Conservation (phyloP, 371 early-diverging fungal genomes). For the Lichtheimia ramosa region DNA sequence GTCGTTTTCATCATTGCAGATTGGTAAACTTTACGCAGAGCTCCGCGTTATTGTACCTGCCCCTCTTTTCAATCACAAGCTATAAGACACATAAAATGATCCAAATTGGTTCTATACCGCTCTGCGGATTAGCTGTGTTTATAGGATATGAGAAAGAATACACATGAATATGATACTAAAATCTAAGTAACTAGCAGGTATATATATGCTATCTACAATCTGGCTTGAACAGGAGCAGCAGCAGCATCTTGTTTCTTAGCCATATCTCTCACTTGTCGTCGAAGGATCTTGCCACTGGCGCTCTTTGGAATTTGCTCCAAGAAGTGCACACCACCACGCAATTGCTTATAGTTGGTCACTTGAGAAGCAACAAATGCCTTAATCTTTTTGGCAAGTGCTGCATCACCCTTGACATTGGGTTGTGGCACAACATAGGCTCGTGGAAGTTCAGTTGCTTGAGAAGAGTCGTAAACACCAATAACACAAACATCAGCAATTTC, state of each 20-base stretch:
- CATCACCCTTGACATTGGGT: conserved; percentile 3
- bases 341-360: conserved; percentile 73
- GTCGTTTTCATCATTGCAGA: too few relatives aligned
- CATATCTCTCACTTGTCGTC: conserved; percentile 49
- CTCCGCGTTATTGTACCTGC: too few relatives aligned
- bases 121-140: too few relatives aligned
- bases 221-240: conserved; percentile 14
- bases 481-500: conserved; percentile 77
- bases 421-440: conserved; percentile 74
- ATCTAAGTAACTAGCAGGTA: too few relatives aligned
- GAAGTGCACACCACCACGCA: conserved; percentile 78
- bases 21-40: too few relatives aligned
- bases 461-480: conserved; percentile 61
- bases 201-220: conserved; percentile 9
- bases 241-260: conserved; percentile 38
- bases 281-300: conserved; percentile 77
- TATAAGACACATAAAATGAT: too few relatives aligned
- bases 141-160: too few relatives aligned
- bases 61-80: too few relatives aligned
- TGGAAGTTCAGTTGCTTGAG: conserved; percentile 78
- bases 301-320: conserved; percentile 76
- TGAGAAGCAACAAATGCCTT: conserved; percentile 55
- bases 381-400: conserved; percentile 49
- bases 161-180: too few relatives aligned
- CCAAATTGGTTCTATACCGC: too few relatives aligned